Percentiles rank a stretch among this genome's conserved stretches.
Conservation (phyloP, 352 stramenopile genomes). For the Phytophthora macrochlamydospora region DNA sequence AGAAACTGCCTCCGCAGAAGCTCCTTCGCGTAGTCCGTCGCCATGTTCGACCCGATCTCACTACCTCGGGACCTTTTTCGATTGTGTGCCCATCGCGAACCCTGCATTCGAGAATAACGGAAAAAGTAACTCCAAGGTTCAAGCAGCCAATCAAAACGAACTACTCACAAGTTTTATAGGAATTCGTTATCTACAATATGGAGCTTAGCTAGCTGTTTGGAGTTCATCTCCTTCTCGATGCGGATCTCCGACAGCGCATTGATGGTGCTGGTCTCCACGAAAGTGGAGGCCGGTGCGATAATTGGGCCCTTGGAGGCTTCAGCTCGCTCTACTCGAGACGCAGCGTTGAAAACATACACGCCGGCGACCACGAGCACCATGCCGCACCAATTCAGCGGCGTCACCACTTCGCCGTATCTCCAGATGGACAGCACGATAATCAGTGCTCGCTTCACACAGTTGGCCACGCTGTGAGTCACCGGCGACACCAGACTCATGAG, state of each 20-base stretch:
- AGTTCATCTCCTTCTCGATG: conserved; percentile 53
- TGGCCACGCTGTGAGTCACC: conserved; percentile 91
- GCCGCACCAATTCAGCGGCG: conserved; percentile 79
- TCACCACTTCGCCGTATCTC: conserved; percentile 89
- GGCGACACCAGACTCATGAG: conserved; percentile 92
- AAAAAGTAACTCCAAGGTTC: too few species aligned
- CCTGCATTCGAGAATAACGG: conserved; percentile 5
- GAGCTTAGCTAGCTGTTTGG: neutral
- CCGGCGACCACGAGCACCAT: conserved; percentile 89
- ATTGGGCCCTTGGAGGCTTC: conserved; percentile 27
- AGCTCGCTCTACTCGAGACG: conserved; percentile 67
- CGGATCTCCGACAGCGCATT: conserved; percentile 65
- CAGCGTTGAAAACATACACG: conserved; percentile 87
- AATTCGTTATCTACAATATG: conserved; percentile 1
- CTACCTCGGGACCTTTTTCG: conserved; percentile 18
- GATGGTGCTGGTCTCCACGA: conserved; percentile 65
- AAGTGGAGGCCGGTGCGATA: conserved; percentile 32
- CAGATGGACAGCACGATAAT: conserved; percentile 92
- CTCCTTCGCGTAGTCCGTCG: conserved; percentile 80
- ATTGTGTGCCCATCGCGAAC: conserved; percentile 22
- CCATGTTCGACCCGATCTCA: conserved; percentile 37
- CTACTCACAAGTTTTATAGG: neutral
- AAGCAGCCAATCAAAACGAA: neutral
- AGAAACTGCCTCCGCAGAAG: conserved; percentile 84
- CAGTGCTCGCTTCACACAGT: conserved; percentile 90